Percentiles rank a stretch among this genome's conserved stretches.
phyloP scores from a whole-genome alignment of 352 stramenopile species.

The Pythium sukuiense region DNA sequence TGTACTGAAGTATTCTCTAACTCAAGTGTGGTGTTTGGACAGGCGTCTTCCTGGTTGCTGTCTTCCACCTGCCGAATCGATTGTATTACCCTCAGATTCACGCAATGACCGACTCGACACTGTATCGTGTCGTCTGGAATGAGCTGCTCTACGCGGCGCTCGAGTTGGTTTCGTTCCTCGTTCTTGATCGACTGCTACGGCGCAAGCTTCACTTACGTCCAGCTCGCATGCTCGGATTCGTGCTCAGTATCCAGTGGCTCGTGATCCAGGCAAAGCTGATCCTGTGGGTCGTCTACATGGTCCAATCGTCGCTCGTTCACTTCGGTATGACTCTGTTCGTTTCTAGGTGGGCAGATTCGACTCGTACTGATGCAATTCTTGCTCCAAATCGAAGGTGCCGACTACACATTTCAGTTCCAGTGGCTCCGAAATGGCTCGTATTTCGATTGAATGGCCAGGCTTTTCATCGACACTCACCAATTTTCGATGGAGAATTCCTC shows the following conservation, averaged over 20 bases:
- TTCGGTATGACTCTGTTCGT: too few species aligned
- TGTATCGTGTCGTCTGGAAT: constrained; percentile 21
- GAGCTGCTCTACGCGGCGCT: constrained; percentile 37
- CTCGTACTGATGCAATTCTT: not conserved
- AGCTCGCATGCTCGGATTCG: constrained; percentile 35
- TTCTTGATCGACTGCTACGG: constrained; percentile 25
- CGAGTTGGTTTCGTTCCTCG: constrained; percentile 37
- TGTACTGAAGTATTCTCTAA: too few species aligned
- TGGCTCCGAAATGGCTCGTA: not conserved
- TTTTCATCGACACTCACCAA: too few species aligned
- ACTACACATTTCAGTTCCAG: not conserved
- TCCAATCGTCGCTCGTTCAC: constrained; percentile 32
- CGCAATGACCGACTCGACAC: constrained; percentile 24
- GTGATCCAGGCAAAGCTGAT: constrained; percentile 40
- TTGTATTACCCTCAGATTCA: constrained; percentile 22
- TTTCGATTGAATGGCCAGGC: too few species aligned
- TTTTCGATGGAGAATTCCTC: too few species aligned
- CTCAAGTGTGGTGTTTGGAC: not conserved
- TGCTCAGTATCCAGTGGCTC: constrained; percentile 35
- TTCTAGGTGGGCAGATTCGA: too few species aligned
- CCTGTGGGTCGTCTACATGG: constrained; percentile 42
- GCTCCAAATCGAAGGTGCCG: not conserved
- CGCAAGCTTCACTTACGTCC: constrained; percentile 26
- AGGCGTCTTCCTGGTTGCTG: too few species aligned
- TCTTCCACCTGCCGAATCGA: not conserved